Percentiles rank a stretch among this genome's conserved stretches.
Evolutionary conservation across 495 filamentous ascomycete species (phyloP).

Genomic region (Chlorociboria aeruginascens): DNA sequence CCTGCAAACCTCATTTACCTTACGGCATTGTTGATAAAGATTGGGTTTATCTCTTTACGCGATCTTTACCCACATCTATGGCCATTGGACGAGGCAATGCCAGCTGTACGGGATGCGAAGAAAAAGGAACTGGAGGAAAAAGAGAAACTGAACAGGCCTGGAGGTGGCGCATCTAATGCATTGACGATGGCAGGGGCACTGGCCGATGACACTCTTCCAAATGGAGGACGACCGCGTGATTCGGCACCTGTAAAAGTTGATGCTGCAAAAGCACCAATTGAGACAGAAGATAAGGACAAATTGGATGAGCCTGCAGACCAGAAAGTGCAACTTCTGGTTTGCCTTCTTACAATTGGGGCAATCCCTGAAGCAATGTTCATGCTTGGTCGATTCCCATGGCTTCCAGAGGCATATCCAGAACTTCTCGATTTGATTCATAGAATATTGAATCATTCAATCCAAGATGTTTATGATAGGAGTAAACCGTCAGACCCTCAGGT

Average conservation of each 20-base stretch:
- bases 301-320: conserved; percentile 80
- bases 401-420: conserved; percentile 72
- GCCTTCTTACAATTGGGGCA: conserved; percentile 81
- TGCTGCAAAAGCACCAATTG: conserved; percentile 35
- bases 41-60: conserved; percentile 89
- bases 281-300: conserved; percentile 39
- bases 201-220: conserved; percentile 64
- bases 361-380: conserved; percentile 90
- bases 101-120: conserved; percentile 48
- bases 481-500: conserved; percentile 7
- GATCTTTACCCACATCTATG: conserved; percentile 91
- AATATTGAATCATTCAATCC: conserved; percentile 67
- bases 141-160: conserved; percentile 51
- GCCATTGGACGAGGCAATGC: conserved; percentile 75
- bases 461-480: conserved; percentile 44
- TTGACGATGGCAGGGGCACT: conserved; percentile 80
- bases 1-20: conserved; percentile 89
- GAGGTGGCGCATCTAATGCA: conserved; percentile 59
- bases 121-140: conserved; percentile 70
- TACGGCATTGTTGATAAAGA: conserved; percentile 84
- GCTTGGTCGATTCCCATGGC: conserved; percentile 82
- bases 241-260: conserved; percentile 21
- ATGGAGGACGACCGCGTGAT: conserved; percentile 14
- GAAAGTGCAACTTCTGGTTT: conserved; percentile 72
- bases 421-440: conserved; percentile 69